Percentiles rank a stretch among this genome's conserved stretches.
phyloP scores from a whole-genome alignment of 805 yeast species.

The Wickerhamomyces alni region DNA sequence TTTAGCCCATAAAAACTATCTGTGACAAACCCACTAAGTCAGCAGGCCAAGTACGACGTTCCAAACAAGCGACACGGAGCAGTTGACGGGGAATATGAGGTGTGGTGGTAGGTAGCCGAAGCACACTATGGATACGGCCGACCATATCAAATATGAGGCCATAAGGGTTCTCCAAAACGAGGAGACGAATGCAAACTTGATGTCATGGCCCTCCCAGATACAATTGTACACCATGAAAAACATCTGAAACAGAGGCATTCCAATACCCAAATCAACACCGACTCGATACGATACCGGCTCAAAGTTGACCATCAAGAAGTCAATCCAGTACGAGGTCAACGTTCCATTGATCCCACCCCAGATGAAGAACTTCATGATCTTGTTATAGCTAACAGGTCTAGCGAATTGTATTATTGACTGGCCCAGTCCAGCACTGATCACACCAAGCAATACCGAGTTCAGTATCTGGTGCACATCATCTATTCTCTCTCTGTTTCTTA shows the following conservation, averaged over 20 bases:
- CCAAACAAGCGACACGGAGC: slow-evolving; percentile 52
- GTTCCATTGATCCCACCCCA: slow-evolving; percentile 62
- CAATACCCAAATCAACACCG: slow-evolving; percentile 47
- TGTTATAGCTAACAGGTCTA: slow-evolving; percentile 14
- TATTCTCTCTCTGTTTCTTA: slow-evolving; percentile 17
- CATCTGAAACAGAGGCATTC: slow-evolving; percentile 49
- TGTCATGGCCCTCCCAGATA: slow-evolving; percentile 48
- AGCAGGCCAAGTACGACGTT: slow-evolving; percentile 42
- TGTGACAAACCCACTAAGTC: background rate
- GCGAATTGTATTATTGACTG: slow-evolving; percentile 20
- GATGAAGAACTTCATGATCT: slow-evolving; percentile 38
- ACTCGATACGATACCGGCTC: slow-evolving; percentile 35
- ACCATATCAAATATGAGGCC: slow-evolving; percentile 54
- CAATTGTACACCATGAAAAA: slow-evolving; percentile 41
- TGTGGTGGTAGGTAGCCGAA: slow-evolving; percentile 43
- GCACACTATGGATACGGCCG: slow-evolving; percentile 44
- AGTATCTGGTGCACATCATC: slow-evolving; percentile 19
- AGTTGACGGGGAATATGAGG: slow-evolving; percentile 53
- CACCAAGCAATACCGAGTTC: slow-evolving; percentile 20
- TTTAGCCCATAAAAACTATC: no score
- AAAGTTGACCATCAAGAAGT: slow-evolving; percentile 32
- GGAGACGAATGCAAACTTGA: slow-evolving; percentile 25
- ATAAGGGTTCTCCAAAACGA: slow-evolving; percentile 43
- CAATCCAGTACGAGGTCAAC: slow-evolving; percentile 51
- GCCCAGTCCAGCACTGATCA: slow-evolving; percentile 17